A percentile compares a stretch with the other conserved stretches of the same genome.
These are phyloP conservation scores for Myriosclerotinia scirpicola DNA, from an alignment of 2,329 filamentous ascomycete genomes.

Conservation along the genomic window DNA sequence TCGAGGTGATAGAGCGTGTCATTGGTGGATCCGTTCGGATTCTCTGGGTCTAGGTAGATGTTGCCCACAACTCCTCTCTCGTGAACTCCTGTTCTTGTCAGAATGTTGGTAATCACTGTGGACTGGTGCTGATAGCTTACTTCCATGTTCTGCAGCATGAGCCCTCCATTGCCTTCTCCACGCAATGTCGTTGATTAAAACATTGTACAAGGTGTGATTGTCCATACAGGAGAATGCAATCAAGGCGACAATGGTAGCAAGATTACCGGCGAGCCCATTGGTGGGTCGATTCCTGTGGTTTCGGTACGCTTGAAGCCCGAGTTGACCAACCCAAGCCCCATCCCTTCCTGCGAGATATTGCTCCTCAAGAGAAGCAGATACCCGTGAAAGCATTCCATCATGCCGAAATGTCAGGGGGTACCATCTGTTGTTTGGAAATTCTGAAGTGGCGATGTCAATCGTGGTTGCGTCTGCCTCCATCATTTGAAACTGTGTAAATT, in stretches of 20 bases:
- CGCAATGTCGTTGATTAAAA: constrained; percentile 25
- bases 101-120: neutral
- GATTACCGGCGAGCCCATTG: constrained; percentile 30
- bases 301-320: constrained; percentile 27
- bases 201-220: constrained; percentile 16
- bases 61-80: constrained; percentile 33
- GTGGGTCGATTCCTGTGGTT: neutral
- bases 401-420: constrained; percentile 29
- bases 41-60: constrained; percentile 36
- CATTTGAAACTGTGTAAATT: constrained; percentile 30
- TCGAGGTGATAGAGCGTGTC: constrained; percentile 29
- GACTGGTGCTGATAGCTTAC: constrained; percentile 27
- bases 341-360: constrained; percentile 25
- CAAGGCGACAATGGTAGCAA: constrained; percentile 33
- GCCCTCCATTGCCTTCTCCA: constrained; percentile 29
- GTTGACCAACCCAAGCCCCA: constrained; percentile 27
- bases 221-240: constrained; percentile 33
- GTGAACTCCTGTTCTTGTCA: constrained; percentile 22
- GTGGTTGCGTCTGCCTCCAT: constrained; percentile 27
- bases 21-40: constrained; percentile 30
- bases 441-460: constrained; percentile 19
- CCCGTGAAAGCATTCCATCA: constrained; percentile 22
- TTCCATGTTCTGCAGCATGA: constrained; percentile 27
- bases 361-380: constrained; percentile 20
- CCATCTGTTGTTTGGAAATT: constrained; percentile 28